phyloP scores from a whole-genome alignment of 2,329 filamentous ascomycete species.

The Epichloe typhina region DNA sequence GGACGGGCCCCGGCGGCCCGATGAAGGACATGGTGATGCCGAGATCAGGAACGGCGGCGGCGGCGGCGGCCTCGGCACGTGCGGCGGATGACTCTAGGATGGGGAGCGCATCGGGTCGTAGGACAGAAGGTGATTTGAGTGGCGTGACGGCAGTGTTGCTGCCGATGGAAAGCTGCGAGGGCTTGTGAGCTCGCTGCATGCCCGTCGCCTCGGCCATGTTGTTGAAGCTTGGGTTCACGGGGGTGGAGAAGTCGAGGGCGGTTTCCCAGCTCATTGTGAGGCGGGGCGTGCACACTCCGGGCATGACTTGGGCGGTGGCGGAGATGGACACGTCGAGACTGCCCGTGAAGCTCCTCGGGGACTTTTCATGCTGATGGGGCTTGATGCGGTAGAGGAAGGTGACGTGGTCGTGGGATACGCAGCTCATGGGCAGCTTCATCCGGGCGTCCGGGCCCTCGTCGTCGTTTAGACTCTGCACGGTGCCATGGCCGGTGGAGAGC shows the following conservation, averaged over 20 bases:
- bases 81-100: slow-evolving; percentile 40
- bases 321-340: slow-evolving; percentile 47
- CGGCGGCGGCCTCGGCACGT: slow-evolving; percentile 25
- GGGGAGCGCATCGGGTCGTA: slow-evolving; percentile 46
- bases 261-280: slow-evolving; percentile 57
- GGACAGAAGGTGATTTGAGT: slow-evolving; percentile 43
- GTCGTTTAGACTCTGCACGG: slow-evolving; percentile 43
- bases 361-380: slow-evolving; percentile 33
- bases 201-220: slow-evolving; percentile 34
- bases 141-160: slow-evolving; percentile 39
- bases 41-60: slow-evolving; percentile 39
- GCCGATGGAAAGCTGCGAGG: slow-evolving; percentile 49
- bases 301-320: slow-evolving; percentile 42
- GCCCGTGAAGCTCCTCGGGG: slow-evolving; percentile 32
- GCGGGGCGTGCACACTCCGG: slow-evolving; percentile 43
- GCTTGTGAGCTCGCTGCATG: slow-evolving; percentile 48
- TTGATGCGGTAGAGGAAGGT: slow-evolving; percentile 59
- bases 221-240: slow-evolving; percentile 50
- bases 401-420: slow-evolving; percentile 60
- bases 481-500: slow-evolving; percentile 43
- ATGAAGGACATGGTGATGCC: slow-evolving; percentile 66
- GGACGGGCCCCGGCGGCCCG: slow-evolving; percentile 41
- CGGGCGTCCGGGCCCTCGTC: slow-evolving; percentile 21
- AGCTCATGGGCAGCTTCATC: slow-evolving; percentile 40
- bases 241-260: slow-evolving; percentile 53